A percentile compares a stretch with the other conserved stretches of the same genome.
Conservation (phyloP, 306 rosid species). For the Castanea sativa region DNA sequence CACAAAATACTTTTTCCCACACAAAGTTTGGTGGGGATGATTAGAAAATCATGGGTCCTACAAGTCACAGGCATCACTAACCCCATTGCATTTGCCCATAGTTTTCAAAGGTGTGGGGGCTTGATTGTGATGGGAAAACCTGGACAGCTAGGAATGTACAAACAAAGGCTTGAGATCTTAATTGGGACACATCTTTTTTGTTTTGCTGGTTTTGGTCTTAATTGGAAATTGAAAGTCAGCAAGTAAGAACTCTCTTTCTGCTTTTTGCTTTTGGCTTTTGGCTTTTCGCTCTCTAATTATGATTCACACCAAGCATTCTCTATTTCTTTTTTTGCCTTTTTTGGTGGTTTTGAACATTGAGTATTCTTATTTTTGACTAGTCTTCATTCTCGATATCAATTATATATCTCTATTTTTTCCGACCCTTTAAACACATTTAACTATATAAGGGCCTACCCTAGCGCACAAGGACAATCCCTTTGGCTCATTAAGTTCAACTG, state of each 20-base stretch:
- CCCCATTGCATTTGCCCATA: neutral
- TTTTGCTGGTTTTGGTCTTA: conserved; percentile 4
- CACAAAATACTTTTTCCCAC: neutral
- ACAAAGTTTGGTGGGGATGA: conserved; percentile 17
- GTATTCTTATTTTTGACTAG: neutral
- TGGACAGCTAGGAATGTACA: conserved; percentile 19
- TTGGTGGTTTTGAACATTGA: neutral
- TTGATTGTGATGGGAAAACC: conserved; percentile 15
- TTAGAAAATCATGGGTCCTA: conserved; percentile 24
- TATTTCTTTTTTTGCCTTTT: neutral
- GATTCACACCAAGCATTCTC: neutral
- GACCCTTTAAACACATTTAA: too few relatives aligned
- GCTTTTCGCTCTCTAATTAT: conserved; percentile 3
- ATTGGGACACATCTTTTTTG: conserved; percentile 17
- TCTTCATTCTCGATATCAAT: too few relatives aligned
- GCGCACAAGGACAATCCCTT: too few relatives aligned
- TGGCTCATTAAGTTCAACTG: too few relatives aligned
- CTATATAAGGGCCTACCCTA: too few relatives aligned
- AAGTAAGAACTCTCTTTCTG: conserved; percentile 12
- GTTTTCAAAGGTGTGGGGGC: conserved; percentile 19
- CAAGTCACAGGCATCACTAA: conserved; percentile 12
- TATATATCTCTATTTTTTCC: too few relatives aligned
- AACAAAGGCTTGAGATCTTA: neutral
- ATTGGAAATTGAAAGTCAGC: neutral
- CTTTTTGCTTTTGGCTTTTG: conserved; percentile 5